Evolutionary conservation across 257 asterid genomes (phyloP).

Genomic region (Ocimum tenuiflorum): DNA sequence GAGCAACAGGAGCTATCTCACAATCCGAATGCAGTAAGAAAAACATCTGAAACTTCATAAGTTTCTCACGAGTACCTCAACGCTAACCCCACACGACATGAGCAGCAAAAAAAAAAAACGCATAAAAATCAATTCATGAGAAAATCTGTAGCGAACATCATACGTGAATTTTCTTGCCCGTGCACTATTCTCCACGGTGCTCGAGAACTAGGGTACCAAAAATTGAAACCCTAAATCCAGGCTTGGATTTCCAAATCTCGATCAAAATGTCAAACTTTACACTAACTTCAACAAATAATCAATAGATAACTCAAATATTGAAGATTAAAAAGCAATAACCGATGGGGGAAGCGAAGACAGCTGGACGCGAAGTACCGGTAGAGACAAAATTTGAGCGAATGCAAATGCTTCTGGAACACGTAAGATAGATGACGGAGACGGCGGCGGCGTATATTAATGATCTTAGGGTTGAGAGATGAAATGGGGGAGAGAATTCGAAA

Average conservation of each 20-base stretch:
- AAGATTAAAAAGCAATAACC: constrained; percentile 14
- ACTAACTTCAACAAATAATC: constrained; percentile 2
- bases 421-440: background rate
- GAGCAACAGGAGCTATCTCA: background rate
- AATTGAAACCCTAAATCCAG: constrained; percentile 39
- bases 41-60: background rate
- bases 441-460: constrained; percentile 20
- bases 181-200: no score
- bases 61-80: constrained; percentile 1
- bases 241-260: background rate
- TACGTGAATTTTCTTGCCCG: background rate
- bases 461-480: constrained; percentile 4
- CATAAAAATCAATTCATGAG: constrained; percentile 3
- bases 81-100: no score
- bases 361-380: constrained; percentile 45
- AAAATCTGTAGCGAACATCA: background rate
- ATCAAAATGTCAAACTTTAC: constrained; percentile 23
- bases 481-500: no score
- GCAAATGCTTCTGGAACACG: background rate
- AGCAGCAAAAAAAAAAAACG: no score
- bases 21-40: no score
- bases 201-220: constrained; percentile 11
- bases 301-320: background rate
- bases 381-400: constrained; percentile 17
- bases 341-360: constrained; percentile 29